Evolutionary conservation across 331 rosid species (phyloP), one percentile per base, ranked within the genome.

Genomic region (Malus hybrid): DNA sequence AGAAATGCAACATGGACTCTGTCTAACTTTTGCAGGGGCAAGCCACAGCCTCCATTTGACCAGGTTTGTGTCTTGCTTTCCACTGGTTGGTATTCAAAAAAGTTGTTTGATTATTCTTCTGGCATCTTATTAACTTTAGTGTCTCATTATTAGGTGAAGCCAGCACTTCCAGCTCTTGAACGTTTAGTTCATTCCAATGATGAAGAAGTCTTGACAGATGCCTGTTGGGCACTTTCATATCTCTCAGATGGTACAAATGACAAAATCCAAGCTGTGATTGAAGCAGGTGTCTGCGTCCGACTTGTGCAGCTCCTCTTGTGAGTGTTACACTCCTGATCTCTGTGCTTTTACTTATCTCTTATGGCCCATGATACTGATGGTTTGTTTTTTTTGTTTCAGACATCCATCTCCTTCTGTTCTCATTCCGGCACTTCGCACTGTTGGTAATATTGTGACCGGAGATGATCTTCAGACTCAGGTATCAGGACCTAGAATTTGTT

Each of bases 1-100:
- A 90, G 98, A 64, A 93, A 93, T 81, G 98, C 98, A 50, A 93
- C 98, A 5, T 93, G 98, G 98, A 93, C 98, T 0, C 84, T 93
- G 65, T 93, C 98, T 27, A 93, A 93, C 82, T 93, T 93, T 67
- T 93, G 98, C 82, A 87, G 98, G 80, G 98, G 98, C 79, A 93
- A 93, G 84, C 98, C 98, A 48, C 98, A 93, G 76, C 98, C 98
- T 77, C 89, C 90, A 10, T 93, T 93, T 70, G 98, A 90, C 10
- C 93, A 82, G 88, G 97, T 93, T 71, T 5, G 65, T 80, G 6
- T 63, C 34, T 50, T 67, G 72, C 19, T 42, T 18, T 31, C 44
- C 57, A 34, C 63, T 56, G 5, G n/a, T 60, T 16, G 29, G 15
- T 64, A 27, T 54, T n/a, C 6, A 60, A 52, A 12, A 22, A 65